These are phyloP conservation scores for Picea abies DNA, from an alignment of 83 land plant genomes.

Conservation along the genomic window DNA sequence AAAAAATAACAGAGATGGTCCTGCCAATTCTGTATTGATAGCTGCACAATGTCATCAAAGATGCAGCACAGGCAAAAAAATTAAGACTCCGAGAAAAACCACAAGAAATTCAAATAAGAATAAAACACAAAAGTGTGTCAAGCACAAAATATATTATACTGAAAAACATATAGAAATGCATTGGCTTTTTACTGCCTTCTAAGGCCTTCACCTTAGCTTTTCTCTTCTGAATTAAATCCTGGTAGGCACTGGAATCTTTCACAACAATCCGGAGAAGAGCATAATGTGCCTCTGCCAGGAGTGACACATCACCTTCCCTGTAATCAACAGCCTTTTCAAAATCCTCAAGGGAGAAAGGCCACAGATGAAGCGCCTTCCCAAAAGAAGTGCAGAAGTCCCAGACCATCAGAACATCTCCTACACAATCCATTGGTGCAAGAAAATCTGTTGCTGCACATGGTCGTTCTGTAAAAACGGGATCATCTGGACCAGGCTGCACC, in stretches of 20 bases:
- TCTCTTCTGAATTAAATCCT: constrained; percentile 32
- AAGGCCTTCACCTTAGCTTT: constrained; percentile 42
- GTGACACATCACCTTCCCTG: constrained; percentile 49
- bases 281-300: constrained; percentile 67
- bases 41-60: constrained; percentile 37
- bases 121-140: neutral
- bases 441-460: constrained; percentile 79
- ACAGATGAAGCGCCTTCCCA: constrained; percentile 61
- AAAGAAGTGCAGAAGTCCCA: constrained; percentile 93
- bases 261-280: constrained; percentile 67
- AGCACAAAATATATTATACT: neutral
- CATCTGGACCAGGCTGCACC: constrained; percentile 63
- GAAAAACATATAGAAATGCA: constrained; percentile 2
- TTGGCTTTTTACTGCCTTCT: neutral
- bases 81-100: neutral
- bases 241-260: constrained; percentile 49
- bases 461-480: constrained; percentile 62
- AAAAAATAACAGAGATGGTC: constrained; percentile 82
- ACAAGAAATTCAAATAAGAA: neutral
- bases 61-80: neutral
- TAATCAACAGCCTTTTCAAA: constrained; percentile 75
- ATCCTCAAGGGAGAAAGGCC: constrained; percentile 80
- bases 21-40: constrained; percentile 66
- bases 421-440: constrained; percentile 75
- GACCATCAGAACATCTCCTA: constrained; percentile 83